Evolutionary conservation across 2,329 filamentous ascomycete species (phyloP), one percentile per base, ranked within the genome.

Genomic region (Nannizziopsis arthrosporioides): DNA sequence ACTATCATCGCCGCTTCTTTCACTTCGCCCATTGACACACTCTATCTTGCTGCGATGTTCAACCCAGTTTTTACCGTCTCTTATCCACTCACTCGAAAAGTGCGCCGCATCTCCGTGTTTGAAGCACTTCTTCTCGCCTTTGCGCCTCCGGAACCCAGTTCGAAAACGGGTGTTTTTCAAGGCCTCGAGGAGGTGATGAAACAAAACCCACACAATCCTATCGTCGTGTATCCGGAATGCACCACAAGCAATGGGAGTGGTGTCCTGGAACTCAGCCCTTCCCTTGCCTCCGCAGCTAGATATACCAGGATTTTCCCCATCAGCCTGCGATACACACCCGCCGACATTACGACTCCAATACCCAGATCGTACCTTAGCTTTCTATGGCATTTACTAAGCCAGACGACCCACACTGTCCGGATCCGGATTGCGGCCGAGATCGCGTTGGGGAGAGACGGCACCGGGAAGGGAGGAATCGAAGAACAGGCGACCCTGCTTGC

Each of bases 41-140:
- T 98, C 49, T 98, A 96, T 66, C 80, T 98, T 18, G 87, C 92
- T 51, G 89, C 88, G 54, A 87, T 96, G 60, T 98, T 96, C 71
- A 87, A 95, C 63, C 92, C 92, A 2, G 76, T 98, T 63, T 96
- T 98, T 69, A 93, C 88, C 9, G 73, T 85, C 40, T 86, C 84
- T 0, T 95, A 87, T 64, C 87, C 89, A 0, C 71, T 74, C 51
- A 83, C 80, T 2, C 76, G 79, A 41, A 77, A 81, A 51, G 84
- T 98, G 19, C 80, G 82, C 57, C 82, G 75, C 40, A 78, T 96
- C 41, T 83, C 84, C 2, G 78, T 96, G 4, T 72, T 88, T 38
- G 72, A 79, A 57, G 88, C 89, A 42, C 80, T 94, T 42, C 59
- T 81, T 15, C 79, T 81, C 53, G 84, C 87, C 2, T 81, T 95